phyloP scores from a whole-genome alignment of 2,329 filamentous ascomycete species.

The Aaosphaeria pasadenensis region DNA sequence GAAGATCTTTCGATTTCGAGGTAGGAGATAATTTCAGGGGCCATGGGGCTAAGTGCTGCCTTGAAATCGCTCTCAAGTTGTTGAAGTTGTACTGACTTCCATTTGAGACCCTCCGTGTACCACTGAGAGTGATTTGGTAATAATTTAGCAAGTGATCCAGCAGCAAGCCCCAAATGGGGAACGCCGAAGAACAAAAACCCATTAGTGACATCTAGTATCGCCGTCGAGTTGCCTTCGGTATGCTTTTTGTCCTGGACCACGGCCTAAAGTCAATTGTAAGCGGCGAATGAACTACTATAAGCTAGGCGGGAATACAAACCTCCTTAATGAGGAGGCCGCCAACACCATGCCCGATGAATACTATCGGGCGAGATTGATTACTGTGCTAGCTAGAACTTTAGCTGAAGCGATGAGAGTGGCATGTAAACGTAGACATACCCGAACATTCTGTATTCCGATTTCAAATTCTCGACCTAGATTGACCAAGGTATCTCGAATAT shows the following conservation, averaged over 20 bases:
- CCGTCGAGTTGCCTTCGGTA: background rate
- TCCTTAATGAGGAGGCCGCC: background rate
- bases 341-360: background rate
- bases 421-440: background rate
- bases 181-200: background rate
- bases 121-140: background rate
- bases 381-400: background rate
- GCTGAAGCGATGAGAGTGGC: background rate
- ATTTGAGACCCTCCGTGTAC: background rate
- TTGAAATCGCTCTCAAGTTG: background rate
- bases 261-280: background rate
- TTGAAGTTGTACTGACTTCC: background rate
- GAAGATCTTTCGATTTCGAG: background rate
- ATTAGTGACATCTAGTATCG: background rate
- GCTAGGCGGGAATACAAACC: background rate
- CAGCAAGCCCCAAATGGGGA: background rate
- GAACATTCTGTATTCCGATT: background rate
- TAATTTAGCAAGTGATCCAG: background rate
- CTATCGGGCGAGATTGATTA: background rate
- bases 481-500: background rate
- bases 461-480: background rate
- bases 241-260: background rate
- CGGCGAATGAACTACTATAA: background rate
- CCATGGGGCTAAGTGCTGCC: background rate
- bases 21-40: background rate